Conservation (phyloP, 1,284 basidiomycete species). For the Sanghuangporus weigelae region DNA sequence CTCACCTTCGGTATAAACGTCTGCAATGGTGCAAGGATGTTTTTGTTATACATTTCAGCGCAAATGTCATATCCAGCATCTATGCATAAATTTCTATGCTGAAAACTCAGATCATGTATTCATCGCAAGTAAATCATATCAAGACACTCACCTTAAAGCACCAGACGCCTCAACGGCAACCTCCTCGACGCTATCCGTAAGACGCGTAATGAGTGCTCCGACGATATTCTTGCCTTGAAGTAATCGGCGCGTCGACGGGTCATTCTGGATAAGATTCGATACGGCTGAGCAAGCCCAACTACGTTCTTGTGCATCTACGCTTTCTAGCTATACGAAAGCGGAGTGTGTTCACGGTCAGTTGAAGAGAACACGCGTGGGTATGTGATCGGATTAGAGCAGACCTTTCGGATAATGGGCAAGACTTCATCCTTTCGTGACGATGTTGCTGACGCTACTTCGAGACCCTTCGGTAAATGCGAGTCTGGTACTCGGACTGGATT, state of each 20-base stretch:
- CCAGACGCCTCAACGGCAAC: conserved; percentile 84
- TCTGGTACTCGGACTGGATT: conserved; percentile 91
- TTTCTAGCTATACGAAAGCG: conserved; percentile 51
- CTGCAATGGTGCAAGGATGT: conserved; percentile 71
- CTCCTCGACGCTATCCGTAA: conserved; percentile 83
- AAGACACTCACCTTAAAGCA: conserved; percentile 59
- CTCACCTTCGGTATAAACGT: conserved; percentile 70
- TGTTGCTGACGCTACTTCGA: conserved; percentile 60
- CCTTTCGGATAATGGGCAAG: conserved; percentile 85
- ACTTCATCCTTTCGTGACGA: conserved; percentile 75
- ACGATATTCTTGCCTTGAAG: conserved; percentile 90
- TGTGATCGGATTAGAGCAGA: conserved; percentile 23
- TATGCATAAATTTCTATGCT: conserved; percentile 80
- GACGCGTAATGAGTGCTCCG: conserved; percentile 74
- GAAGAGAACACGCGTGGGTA: background rate
- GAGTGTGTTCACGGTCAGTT: background rate
- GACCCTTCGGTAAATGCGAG: conserved; percentile 78
- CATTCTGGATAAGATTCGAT: conserved; percentile 84
- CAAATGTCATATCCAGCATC: conserved; percentile 93
- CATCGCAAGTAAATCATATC: background rate
- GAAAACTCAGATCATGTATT: background rate
- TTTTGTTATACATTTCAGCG: conserved; percentile 96
- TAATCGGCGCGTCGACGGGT: conserved; percentile 81
- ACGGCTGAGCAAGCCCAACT: conserved; percentile 93
- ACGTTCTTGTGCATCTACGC: conserved; percentile 69